These are phyloP conservation scores for Phytophthora agathidicida DNA, from an alignment of 352 stramenopile genomes.

Conservation along the genomic window DNA sequence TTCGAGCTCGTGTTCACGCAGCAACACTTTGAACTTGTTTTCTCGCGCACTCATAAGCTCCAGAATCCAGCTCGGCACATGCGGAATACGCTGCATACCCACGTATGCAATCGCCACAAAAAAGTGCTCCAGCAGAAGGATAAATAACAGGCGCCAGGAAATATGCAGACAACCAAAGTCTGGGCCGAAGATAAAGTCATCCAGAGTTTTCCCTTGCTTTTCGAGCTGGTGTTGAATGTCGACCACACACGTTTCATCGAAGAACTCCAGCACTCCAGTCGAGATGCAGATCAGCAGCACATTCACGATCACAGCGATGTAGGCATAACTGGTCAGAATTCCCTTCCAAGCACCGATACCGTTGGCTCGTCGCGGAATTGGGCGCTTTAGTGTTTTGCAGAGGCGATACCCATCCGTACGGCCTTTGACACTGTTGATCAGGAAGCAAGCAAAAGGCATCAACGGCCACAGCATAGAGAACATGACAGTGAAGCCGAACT, in stretches of 20 bases:
- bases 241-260: constrained; percentile 54
- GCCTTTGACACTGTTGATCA: constrained; percentile 76
- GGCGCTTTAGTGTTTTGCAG: constrained; percentile 73
- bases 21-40: constrained; percentile 68
- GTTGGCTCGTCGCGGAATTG: constrained; percentile 70
- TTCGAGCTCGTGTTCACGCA: constrained; percentile 54
- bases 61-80: constrained; percentile 59
- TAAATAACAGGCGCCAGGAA: constrained; percentile 60
- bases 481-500: constrained; percentile 82
- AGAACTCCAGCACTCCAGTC: constrained; percentile 74
- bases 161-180: constrained; percentile 71
- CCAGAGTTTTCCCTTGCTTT: constrained; percentile 66
- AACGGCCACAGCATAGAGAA: constrained; percentile 81
- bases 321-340: constrained; percentile 62
- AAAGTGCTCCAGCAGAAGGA: constrained; percentile 63
- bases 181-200: constrained; percentile 70
- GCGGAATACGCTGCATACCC: constrained; percentile 54
- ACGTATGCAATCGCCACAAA: constrained; percentile 61
- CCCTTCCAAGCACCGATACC: constrained; percentile 78
- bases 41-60: constrained; percentile 61
- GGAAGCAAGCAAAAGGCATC: constrained; percentile 76
- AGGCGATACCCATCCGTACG: constrained; percentile 71
- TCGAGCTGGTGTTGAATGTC: constrained; percentile 65
- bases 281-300: constrained; percentile 78
- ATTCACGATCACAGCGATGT: constrained; percentile 75